These are phyloP conservation scores for Solanum ossicruentum DNA, from an alignment of 257 asterid species.

Conservation along the genomic window DNA sequence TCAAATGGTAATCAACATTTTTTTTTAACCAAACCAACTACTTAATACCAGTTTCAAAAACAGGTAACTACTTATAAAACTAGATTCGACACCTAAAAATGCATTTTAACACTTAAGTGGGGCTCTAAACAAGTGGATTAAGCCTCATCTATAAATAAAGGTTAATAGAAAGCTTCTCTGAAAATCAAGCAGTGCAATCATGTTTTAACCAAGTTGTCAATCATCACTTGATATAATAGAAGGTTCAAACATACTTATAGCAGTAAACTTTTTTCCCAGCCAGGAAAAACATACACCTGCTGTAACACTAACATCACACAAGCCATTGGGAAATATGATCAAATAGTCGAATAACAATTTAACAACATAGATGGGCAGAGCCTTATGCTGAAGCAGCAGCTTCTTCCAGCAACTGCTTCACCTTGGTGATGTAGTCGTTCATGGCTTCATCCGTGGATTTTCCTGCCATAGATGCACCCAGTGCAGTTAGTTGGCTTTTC, in stretches of 20 bases:
- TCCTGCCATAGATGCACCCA: constrained; percentile 29
- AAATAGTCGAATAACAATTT: background rate
- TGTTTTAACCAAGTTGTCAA: background rate
- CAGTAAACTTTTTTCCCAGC: background rate
- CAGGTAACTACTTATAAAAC: too few relatives aligned
- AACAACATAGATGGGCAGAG: background rate
- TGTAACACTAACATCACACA: background rate
- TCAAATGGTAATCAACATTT: too few relatives aligned
- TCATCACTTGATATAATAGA: background rate
- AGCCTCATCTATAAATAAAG: too few relatives aligned
- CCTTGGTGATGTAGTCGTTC: constrained; percentile 80
- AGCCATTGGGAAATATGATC: background rate
- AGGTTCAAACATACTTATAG: background rate
- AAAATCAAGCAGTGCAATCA: background rate
- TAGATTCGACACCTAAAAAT: too few relatives aligned
- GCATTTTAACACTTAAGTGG: too few relatives aligned
- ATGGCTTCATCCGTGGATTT: constrained; percentile 69
- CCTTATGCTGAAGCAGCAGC: constrained; percentile 19
- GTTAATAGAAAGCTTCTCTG: background rate
- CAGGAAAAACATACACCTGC: background rate
- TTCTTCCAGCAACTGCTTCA: constrained; percentile 80
- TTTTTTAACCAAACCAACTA: too few relatives aligned
- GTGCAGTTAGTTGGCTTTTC: background rate
- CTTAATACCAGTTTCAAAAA: too few relatives aligned
- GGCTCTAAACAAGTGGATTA: too few relatives aligned